Conservation (phyloP, 2,329 filamentous ascomycete species). For the Colletotrichum spinosum region DNA sequence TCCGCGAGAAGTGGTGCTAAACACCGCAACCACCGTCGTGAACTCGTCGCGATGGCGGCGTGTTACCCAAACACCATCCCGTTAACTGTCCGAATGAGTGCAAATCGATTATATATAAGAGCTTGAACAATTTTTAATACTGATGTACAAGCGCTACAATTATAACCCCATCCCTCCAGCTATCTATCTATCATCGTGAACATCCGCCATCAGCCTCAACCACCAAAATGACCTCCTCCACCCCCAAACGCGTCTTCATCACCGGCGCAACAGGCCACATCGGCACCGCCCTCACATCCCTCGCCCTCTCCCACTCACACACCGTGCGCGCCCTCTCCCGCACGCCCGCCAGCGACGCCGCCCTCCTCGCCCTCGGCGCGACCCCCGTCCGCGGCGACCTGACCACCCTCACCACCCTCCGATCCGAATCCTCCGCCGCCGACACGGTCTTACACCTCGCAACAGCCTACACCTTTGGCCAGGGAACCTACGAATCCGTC, state of each 20-base stretch:
- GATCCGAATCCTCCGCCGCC: constrained; percentile 49
- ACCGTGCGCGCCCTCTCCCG: constrained; percentile 8
- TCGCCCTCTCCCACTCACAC: constrained; percentile 40
- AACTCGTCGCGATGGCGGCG: no score
- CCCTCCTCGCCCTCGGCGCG: constrained; percentile 52
- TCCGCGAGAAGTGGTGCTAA: no score
- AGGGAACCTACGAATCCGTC: constrained; percentile 43
- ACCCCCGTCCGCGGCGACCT: constrained; percentile 54
- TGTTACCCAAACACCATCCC: no score
- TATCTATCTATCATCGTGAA: background rate
- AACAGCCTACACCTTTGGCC: constrained; percentile 46
- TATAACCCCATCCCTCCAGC: background rate
- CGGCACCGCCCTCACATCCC: constrained; percentile 52
- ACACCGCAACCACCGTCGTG: no score
- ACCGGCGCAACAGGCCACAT: constrained; percentile 55
- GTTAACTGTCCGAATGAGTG: no score
- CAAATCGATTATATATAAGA: no score
- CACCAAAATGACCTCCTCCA: background rate
- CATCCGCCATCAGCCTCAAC: background rate
- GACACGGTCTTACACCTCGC: constrained; percentile 59
- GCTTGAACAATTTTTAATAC: no score
- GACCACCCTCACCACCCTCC: constrained; percentile 50
- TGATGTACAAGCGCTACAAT: no score
- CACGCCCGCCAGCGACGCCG: constrained; percentile 45
- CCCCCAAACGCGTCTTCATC: constrained; percentile 45